phyloP scores from a whole-genome alignment of 2,329 filamentous ascomycete genomes.

The Aspergillus aculeatinus region DNA sequence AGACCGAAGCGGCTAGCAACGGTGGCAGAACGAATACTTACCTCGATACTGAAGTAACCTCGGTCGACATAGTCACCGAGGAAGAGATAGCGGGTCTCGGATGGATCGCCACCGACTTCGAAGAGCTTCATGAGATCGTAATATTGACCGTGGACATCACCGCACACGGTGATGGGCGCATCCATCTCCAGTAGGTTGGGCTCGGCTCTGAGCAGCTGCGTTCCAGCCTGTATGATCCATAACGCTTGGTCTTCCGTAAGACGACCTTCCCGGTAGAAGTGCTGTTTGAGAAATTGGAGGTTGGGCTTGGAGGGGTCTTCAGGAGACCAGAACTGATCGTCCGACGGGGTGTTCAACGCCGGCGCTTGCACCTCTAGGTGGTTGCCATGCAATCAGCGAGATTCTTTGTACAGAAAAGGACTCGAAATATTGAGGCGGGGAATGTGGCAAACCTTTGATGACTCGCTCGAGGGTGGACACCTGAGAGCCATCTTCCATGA shows the following conservation, averaged over 20 bases:
- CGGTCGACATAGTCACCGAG: constrained; percentile 97
- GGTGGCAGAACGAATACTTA: constrained; percentile 31
- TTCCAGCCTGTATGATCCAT: constrained; percentile 88
- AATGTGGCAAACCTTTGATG: constrained; percentile 77
- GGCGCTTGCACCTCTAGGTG: constrained; percentile 89
- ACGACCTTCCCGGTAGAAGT: constrained; percentile 96
- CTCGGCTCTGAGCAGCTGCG: constrained; percentile 82
- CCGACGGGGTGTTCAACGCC: constrained; percentile 85
- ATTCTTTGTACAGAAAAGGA: background rate
- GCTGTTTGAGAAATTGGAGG: constrained; percentile 92
- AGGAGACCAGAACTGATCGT: constrained; percentile 92
- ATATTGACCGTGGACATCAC: constrained; percentile 98
- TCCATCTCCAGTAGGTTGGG: constrained; percentile 99
- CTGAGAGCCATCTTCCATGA: constrained; percentile 94
- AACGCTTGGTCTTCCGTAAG: constrained; percentile 96
- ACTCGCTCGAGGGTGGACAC: constrained; percentile 95
- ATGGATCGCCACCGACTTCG: constrained; percentile 93
- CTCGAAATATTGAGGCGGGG: background rate
- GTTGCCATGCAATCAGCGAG: constrained; percentile 19
- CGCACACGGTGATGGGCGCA: constrained; percentile 96
- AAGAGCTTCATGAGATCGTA: constrained; percentile 99
- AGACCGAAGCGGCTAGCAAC: background rate
- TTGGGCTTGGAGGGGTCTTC: constrained; percentile 85
- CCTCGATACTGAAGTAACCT: constrained; percentile 98
- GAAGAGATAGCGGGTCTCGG: constrained; percentile 95